A percentile compares a stretch with the other conserved stretches of the same genome.
Conservation (phyloP, 441 rosid genomes). For the Erodium moschatum region DNA sequence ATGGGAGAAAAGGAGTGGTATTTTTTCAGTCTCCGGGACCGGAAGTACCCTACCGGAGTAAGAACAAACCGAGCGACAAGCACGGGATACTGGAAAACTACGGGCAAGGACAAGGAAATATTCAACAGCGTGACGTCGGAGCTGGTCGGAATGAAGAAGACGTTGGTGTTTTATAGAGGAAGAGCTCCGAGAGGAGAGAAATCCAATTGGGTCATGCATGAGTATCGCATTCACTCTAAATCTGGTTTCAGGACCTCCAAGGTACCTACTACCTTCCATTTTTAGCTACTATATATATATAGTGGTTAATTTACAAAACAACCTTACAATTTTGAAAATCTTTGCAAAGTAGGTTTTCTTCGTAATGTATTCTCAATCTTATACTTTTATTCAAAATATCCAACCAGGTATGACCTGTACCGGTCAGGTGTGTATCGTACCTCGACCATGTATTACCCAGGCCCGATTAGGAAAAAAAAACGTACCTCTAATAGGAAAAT, state of each 20-base stretch:
- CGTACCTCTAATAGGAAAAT: too few species aligned
- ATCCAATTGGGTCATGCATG: slow-evolving; percentile 68
- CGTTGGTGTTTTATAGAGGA: slow-evolving; percentile 60
- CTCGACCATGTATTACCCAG: too few species aligned
- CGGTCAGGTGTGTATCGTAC: too few species aligned
- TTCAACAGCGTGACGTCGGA: slow-evolving; percentile 46
- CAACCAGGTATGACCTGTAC: too few species aligned
- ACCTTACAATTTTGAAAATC: too few species aligned
- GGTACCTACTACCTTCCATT: slow-evolving; percentile 19
- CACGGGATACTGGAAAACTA: slow-evolving; percentile 64
- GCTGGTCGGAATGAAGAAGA: slow-evolving; percentile 69
- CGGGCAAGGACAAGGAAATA: slow-evolving; percentile 68
- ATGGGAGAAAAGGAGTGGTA: slow-evolving; percentile 76
- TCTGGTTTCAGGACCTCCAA: slow-evolving; percentile 43
- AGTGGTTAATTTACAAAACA: too few species aligned
- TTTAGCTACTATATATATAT: too few species aligned
- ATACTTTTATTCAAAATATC: too few species aligned
- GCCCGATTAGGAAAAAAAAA: too few species aligned
- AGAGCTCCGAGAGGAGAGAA: slow-evolving; percentile 69
- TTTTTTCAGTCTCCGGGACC: slow-evolving; percentile 49
- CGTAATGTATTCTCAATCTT: too few species aligned
- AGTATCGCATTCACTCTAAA: slow-evolving; percentile 54
- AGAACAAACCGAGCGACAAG: slow-evolving; percentile 63
- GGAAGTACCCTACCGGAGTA: slow-evolving; percentile 64
- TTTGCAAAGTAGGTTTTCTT: too few species aligned